Evolutionary conservation across 1,284 basidiomycete genomes (phyloP), one percentile per base, ranked within the genome.

Genomic region (Serendipita sp.): DNA sequence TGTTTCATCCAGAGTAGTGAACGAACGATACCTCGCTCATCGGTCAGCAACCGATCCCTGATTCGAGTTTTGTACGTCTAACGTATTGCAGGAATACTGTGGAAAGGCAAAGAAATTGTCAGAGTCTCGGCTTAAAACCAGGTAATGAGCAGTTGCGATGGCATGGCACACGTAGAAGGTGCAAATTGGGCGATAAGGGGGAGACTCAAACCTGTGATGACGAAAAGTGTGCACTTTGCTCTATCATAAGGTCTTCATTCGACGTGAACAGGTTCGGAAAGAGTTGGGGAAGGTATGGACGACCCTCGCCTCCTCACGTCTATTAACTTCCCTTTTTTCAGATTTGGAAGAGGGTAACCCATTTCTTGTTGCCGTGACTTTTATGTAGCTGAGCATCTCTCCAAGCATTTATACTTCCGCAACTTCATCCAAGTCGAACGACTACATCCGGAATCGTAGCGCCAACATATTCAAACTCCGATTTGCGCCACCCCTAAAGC

Each of bases 131-230:
- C 32, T 74, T 80, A 44, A 78, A 79, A 6, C 70, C 77, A 26
- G 83, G 83, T 30, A 85, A 85, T 66, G 84, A 85, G 69, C 79
- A 80, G 64, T 76, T 79, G 10, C 74, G 81, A 58, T 82, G 79
- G 80, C 81, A 82, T 67, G 81, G 80, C 3, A 82, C 81, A 4
- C 72, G 70, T 38, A 70, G 75, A 32, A 76, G 80, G 63, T 85
- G 83, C 70, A 78, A 75, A 49, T 70, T 85, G 1, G 84, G 84
- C 1, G 82, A 85, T 67, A 79, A 78, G 42, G 81, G 82, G 2
- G 75, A 80, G 45, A 73, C 76, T 0, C 72, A 74, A 50, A 77
- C 83, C 47, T 85, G 83, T 69, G 68, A 75, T 12, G 79, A 81
- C 2, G 60, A 73, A 2, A 78, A 74, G 15, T 85, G 83, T 67